These are phyloP conservation scores for Gillenia trifoliata DNA, from an alignment of 306 rosid species.

Conservation along the genomic window DNA sequence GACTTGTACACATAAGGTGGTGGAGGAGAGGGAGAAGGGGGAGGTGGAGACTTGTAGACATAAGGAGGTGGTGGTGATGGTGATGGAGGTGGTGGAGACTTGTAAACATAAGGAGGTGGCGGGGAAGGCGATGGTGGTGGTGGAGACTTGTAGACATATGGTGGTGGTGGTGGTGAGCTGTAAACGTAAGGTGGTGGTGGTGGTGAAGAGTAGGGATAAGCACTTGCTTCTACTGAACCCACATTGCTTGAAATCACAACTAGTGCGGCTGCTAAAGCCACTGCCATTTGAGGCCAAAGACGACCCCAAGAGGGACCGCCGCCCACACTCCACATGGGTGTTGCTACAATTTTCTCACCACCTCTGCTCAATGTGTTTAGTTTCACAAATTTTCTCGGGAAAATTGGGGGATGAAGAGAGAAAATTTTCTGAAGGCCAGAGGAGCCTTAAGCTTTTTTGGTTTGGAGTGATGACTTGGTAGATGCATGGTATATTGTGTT, in stretches of 20 bases:
- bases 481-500: conserved; percentile 30
- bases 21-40: conserved; percentile 24
- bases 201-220: conserved; percentile 65
- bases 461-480: background rate
- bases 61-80: conserved; percentile 7
- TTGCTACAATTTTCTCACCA: background rate
- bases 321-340: conserved; percentile 50
- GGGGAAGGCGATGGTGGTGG: conserved; percentile 7
- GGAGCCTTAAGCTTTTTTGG: background rate
- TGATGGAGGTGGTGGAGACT: conserved; percentile 37
- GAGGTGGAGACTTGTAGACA: conserved; percentile 24
- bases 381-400: conserved; percentile 16
- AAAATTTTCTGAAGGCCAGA: background rate
- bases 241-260: conserved; percentile 46
- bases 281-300: conserved; percentile 56
- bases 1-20: conserved; percentile 34
- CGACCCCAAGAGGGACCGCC: conserved; percentile 74
- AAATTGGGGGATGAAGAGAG: background rate
- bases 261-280: conserved; percentile 55
- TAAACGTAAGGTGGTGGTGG: conserved; percentile 37
- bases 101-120: conserved; percentile 28
- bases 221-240: conserved; percentile 48
- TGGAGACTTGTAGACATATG: conserved; percentile 37
- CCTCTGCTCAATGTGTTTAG: conserved; percentile 30
- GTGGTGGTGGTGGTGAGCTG: conserved; percentile 24